These are phyloP conservation scores for Talaromyces sp. DNA, from an alignment of 2,329 filamentous ascomycete genomes.

Conservation along the genomic window DNA sequence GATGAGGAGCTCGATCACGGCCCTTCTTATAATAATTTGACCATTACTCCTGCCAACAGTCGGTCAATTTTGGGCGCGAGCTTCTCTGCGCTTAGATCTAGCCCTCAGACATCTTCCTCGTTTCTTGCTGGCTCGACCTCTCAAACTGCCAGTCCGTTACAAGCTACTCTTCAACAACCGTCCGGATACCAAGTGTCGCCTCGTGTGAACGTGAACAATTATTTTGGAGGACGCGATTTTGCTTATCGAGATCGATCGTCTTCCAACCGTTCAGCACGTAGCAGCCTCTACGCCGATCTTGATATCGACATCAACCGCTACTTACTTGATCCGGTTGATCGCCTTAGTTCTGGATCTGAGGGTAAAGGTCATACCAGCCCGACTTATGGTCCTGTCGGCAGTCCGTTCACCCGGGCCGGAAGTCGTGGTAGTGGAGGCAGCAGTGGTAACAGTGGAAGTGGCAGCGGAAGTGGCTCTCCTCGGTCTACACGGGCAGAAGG, in stretches of 20 bases:
- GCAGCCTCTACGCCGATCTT: slow-evolving; percentile 35
- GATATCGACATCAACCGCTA: slow-evolving; percentile 31
- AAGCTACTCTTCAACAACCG: slow-evolving; percentile 30
- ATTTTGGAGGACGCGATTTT: slow-evolving; percentile 31
- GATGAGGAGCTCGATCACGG: slow-evolving; percentile 11
- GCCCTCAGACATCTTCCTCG: slow-evolving; percentile 35
- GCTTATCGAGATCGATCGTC: slow-evolving; percentile 39
- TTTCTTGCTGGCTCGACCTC: slow-evolving; percentile 32
- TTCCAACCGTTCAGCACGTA: slow-evolving; percentile 40
- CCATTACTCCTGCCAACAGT: slow-evolving; percentile 29
- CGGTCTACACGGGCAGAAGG: slow-evolving; percentile 36
- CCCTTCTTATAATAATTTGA: slow-evolving; percentile 25
- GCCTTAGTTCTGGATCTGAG: slow-evolving; percentile 31
- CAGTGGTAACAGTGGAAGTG: slow-evolving; percentile 41
- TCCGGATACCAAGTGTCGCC: slow-evolving; percentile 34
- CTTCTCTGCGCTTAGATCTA: slow-evolving; percentile 35
- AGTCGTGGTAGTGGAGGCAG: slow-evolving; percentile 52
- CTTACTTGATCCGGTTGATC: slow-evolving; percentile 30
- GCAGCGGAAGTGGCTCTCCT: slow-evolving; percentile 39
- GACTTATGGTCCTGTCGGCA: slow-evolving; percentile 36
- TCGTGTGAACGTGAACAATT: slow-evolving; percentile 29
- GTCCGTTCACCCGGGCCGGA: slow-evolving; percentile 40
- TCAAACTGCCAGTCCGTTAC: slow-evolving; percentile 33
- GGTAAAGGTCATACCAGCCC: slow-evolving; percentile 34
- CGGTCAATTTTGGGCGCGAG: slow-evolving; percentile 36